phyloP scores from a whole-genome alignment of 768 basidiomycete species.

The Cyathus striatus region DNA sequence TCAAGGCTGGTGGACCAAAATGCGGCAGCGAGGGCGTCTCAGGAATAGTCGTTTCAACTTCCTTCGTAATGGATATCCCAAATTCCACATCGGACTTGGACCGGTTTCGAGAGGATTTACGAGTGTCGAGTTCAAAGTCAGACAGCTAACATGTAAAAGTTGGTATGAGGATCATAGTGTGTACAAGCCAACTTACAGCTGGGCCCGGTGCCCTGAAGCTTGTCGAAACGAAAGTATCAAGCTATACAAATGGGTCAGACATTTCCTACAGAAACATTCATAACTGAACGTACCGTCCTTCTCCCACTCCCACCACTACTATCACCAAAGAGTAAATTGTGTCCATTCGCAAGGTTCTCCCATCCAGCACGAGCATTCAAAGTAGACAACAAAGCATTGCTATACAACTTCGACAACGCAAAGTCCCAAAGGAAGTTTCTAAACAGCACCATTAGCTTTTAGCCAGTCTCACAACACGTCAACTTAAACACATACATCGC shows the following conservation, averaged over 20 bases:
- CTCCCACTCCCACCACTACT: too few species aligned
- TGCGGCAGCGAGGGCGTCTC: too few species aligned
- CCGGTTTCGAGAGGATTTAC: background rate
- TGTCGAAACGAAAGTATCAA: background rate
- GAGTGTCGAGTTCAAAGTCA: background rate
- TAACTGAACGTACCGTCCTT: too few species aligned
- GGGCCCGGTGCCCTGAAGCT: background rate
- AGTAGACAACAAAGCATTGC: constrained; percentile 16
- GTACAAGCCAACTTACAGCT: too few species aligned
- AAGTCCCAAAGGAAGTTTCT: constrained; percentile 25
- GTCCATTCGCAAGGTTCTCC: constrained; percentile 7
- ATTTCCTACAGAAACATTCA: too few species aligned
- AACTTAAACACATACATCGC: constrained; percentile 18
- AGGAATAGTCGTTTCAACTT: background rate
- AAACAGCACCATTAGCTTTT: background rate
- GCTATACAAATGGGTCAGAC: too few species aligned
- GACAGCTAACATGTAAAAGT: background rate
- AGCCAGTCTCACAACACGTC: too few species aligned
- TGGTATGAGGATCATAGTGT: too few species aligned
- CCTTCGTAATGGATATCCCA: constrained; percentile 1
- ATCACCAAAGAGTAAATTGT: constrained; percentile 13
- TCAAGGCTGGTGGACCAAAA: too few species aligned
- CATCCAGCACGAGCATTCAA: constrained; percentile 15
- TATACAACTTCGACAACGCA: constrained; percentile 20
- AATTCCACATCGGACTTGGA: constrained; percentile 1